Evolutionary conservation across 306 rosid species (phyloP), one percentile per base, ranked within the genome.

Genomic region (Ziziphus jujuba): DNA sequence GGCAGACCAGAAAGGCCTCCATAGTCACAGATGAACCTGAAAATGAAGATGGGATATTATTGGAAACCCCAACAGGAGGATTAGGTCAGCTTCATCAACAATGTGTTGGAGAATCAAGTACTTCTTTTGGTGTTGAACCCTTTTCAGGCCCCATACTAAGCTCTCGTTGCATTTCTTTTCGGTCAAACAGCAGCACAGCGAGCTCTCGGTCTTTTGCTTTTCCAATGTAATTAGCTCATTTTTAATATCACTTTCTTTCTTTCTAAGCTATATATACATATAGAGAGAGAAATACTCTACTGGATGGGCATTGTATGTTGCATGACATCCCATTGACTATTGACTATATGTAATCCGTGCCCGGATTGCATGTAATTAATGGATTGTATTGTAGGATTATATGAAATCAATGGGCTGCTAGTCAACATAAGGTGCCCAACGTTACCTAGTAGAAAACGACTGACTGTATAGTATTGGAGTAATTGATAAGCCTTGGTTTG

Each of bases 131-230:
- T 3, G 7, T 38, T 5, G 71, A 62, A 16, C 70, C 82, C 22
- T 38, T 12, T 31, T 60, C 78, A 35, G 70, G 63, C 11, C 66
- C 35, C 52, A 20, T 58, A 59, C 55, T 63, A 53, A 77, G 55
- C 47, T 80, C 74, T 45, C 55, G 84, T 47, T 62, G 71, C 24
- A 22, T 34, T 56, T 84, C 95, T 44, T 78, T 60, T 50, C 71
- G 81, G 40, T 84, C 96, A 15, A 84, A 66, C 71, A 77, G 85
- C 86, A 72, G n/a, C n/a, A n/a, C 81, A 16, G 80, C 87, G 70
- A 92, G 96, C 65, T 69, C 89, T 0, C 81, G 72, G 7, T 89
- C 98, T 25, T 92, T 92, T 59, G 66, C 96, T 14, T 92, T 92
- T 75, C 98, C 96, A 17, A 53, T 77, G 98, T 92, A 87, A 80